Conservation (phyloP, 371 early-diverging fungal genomes). For the Coemansia sp. region DNA sequence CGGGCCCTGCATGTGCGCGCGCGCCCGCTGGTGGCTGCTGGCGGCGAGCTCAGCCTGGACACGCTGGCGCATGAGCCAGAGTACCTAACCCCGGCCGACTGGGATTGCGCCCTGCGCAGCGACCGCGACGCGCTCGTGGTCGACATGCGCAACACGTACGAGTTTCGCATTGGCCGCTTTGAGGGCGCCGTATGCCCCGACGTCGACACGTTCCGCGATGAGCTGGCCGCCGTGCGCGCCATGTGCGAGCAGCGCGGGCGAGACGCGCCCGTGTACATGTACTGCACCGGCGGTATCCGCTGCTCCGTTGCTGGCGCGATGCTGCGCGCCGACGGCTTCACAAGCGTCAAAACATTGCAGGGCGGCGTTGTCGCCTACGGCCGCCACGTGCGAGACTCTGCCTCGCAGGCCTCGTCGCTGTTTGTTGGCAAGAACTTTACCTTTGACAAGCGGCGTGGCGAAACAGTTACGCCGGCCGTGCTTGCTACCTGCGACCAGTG, state of each 20-base stretch:
- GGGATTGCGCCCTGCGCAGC: slow-evolving; percentile 61
- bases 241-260: slow-evolving; percentile 49
- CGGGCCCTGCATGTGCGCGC: slow-evolving; percentile 63
- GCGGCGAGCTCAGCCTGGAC: slow-evolving; percentile 53
- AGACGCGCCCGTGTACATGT: slow-evolving; percentile 71
- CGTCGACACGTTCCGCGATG: slow-evolving; percentile 74
- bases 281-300: slow-evolving; percentile 82
- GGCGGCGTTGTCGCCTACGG: slow-evolving; percentile 83
- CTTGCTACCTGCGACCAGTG: slow-evolving; percentile 68
- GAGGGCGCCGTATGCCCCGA: slow-evolving; percentile 65
- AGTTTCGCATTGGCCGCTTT: slow-evolving; percentile 72
- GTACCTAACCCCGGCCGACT: slow-evolving; percentile 62
- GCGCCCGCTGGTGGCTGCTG: slow-evolving; percentile 62
- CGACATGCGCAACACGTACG: slow-evolving; percentile 81
- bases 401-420: slow-evolving; percentile 23
- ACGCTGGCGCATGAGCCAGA: slow-evolving; percentile 64
- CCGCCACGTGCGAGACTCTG: slow-evolving; percentile 39
- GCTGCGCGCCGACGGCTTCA: slow-evolving; percentile 65
- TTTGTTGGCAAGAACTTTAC: slow-evolving; percentile 79
- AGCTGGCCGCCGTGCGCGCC: slow-evolving; percentile 54
- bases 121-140: slow-evolving; percentile 54
- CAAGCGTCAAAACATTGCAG: slow-evolving; percentile 67
- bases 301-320: slow-evolving; percentile 75
- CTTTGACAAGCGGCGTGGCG: slow-evolving; percentile 74
- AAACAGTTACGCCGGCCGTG: slow-evolving; percentile 66